Percentiles rank a stretch among this genome's conserved stretches.
Conservation (phyloP, 179 eudicot genomes). For the Amaranthus tricolor region DNA sequence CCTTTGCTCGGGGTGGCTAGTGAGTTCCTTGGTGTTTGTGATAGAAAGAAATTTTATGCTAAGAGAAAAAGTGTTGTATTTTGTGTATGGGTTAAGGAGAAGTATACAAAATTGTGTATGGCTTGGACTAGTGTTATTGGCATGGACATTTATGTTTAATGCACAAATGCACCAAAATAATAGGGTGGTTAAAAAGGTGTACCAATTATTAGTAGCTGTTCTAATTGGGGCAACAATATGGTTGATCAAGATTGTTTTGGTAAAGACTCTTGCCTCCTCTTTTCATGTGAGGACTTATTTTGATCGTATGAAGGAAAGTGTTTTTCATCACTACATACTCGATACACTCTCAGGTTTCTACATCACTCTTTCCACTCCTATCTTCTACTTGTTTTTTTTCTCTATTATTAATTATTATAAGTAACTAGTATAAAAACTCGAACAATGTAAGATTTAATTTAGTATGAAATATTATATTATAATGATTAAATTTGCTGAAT, state of each 20-base stretch:
- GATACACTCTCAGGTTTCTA: slow-evolving; percentile 52
- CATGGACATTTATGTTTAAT: slow-evolving; percentile 59
- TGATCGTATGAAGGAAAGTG: slow-evolving; percentile 70
- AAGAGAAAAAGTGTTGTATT: slow-evolving; percentile 64
- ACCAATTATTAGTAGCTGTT: slow-evolving; percentile 45
- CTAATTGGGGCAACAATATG: slow-evolving; percentile 56
- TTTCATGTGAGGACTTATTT: slow-evolving; percentile 66
- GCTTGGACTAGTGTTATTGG: slow-evolving; percentile 58
- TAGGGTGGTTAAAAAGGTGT: slow-evolving; percentile 35
- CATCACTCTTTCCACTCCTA: background rate
- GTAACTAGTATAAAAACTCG: no score
- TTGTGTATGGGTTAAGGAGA: slow-evolving; percentile 63
- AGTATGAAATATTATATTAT: no score
- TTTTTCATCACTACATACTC: slow-evolving; percentile 62
- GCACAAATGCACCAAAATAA: slow-evolving; percentile 36
- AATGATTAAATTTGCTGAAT: no score
- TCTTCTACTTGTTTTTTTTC: background rate
- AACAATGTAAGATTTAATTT: no score
- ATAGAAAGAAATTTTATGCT: slow-evolving; percentile 67
- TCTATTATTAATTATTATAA: background rate
- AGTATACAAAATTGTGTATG: slow-evolving; percentile 65
- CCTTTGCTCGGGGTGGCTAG: slow-evolving; percentile 59
- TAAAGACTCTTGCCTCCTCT: slow-evolving; percentile 63
- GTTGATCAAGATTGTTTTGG: slow-evolving; percentile 59
- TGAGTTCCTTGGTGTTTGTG: slow-evolving; percentile 43